These are phyloP conservation scores for Naegleria lovaniensis DNA, from an alignment of 208 protist species.

Conservation along the genomic window DNA sequence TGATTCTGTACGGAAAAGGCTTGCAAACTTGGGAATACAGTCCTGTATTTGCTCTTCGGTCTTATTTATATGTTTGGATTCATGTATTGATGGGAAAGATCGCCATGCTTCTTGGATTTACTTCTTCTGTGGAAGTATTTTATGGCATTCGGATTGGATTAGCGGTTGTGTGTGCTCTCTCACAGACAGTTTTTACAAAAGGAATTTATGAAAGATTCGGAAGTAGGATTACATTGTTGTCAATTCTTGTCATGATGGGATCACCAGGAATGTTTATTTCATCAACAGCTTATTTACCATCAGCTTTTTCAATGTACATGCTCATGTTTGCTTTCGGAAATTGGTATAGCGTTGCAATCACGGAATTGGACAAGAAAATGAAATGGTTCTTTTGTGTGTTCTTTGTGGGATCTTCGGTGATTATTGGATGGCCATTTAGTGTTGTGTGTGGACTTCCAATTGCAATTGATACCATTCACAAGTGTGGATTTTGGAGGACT, in stretches of 20 bases:
- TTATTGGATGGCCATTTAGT: slow-evolving; percentile 32
- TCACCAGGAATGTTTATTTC: slow-evolving; percentile 25
- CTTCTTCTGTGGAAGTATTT: slow-evolving; percentile 31
- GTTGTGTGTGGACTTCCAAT: slow-evolving; percentile 26
- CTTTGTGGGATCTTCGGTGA: background rate
- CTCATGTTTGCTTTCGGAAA: background rate
- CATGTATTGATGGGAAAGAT: slow-evolving; percentile 41
- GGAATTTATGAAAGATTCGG: slow-evolving; percentile 17
- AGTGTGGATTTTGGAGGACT: slow-evolving; percentile 44
- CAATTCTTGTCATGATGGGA: background rate
- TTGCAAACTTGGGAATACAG: slow-evolving; percentile 93
- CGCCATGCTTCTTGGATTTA: slow-evolving; percentile 19
- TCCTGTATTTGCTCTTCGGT: slow-evolving; percentile 72
- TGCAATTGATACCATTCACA: slow-evolving; percentile 51
- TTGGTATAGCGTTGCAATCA: background rate
- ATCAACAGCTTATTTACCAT: background rate
- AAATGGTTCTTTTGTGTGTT: background rate
- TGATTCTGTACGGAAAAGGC: slow-evolving; percentile 76
- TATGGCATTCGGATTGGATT: slow-evolving; percentile 33
- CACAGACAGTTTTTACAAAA: slow-evolving; percentile 37
- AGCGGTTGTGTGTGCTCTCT: slow-evolving; percentile 40
- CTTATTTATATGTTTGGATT: slow-evolving; percentile 73
- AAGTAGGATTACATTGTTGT: background rate
- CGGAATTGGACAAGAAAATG: too few relatives aligned
- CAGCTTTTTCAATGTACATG: background rate